phyloP scores from a whole-genome alignment of 2,329 filamentous ascomycete species.

The Lasiodiplodia sp. region DNA sequence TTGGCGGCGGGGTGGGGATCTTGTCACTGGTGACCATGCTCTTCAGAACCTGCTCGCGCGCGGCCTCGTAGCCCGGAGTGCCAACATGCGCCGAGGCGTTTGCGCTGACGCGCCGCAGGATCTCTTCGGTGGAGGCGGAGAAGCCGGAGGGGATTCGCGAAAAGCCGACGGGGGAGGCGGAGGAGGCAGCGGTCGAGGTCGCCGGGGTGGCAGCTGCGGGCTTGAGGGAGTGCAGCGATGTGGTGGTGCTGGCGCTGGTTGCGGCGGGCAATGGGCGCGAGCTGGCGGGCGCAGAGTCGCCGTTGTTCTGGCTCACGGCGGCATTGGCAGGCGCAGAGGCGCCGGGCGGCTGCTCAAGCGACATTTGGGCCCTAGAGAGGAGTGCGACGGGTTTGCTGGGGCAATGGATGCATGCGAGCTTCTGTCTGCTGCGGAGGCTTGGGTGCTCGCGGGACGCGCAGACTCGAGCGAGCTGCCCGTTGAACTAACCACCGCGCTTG shows the following conservation, averaged over 20 bases:
- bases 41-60: slow-evolving; percentile 54
- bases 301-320: slow-evolving; percentile 14
- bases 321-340: slow-evolving; percentile 25
- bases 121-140: slow-evolving; percentile 51
- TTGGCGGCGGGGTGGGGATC: slow-evolving; percentile 47
- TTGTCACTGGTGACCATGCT: slow-evolving; percentile 55
- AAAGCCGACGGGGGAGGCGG: slow-evolving; percentile 4
- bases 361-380: slow-evolving; percentile 16
- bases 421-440: slow-evolving; percentile 19
- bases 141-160: slow-evolving; percentile 34
- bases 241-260: slow-evolving; percentile 9
- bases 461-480: slow-evolving; percentile 14
- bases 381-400: slow-evolving; percentile 10
- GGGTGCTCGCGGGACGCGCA: slow-evolving; percentile 16
- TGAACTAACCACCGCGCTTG: slow-evolving; percentile 21
- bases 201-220: slow-evolving; percentile 9
- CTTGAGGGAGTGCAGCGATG: slow-evolving; percentile 11
- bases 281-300: slow-evolving; percentile 21
- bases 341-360: slow-evolving; percentile 23
- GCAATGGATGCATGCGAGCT: slow-evolving; percentile 19
- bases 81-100: slow-evolving; percentile 43
- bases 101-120: slow-evolving; percentile 48
- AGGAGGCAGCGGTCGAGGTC: slow-evolving; percentile 11
- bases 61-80: slow-evolving; percentile 54
- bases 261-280: slow-evolving; percentile 19